A percentile compares a stretch with the other conserved stretches of the same genome.
These are phyloP conservation scores for Gastrolobium bilobum DNA, from an alignment of 306 rosid species.

Conservation along the genomic window DNA sequence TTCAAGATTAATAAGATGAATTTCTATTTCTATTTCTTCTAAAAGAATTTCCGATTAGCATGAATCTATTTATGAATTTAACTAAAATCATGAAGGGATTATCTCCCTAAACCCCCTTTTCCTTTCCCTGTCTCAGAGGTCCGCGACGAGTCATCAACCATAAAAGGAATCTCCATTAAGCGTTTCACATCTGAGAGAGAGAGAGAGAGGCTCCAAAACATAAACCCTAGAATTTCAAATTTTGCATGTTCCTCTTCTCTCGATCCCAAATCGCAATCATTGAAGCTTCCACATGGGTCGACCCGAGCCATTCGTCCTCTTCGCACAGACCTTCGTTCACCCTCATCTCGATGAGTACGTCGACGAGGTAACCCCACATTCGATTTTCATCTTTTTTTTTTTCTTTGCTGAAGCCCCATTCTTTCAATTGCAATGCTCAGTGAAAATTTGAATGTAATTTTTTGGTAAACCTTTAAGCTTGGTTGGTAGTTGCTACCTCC, in stretches of 20 bases:
- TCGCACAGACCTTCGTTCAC: constrained; percentile 90
- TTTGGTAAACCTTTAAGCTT: background rate
- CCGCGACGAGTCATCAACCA: constrained; percentile 38
- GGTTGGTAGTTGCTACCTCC: constrained; percentile 1
- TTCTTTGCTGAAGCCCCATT: background rate
- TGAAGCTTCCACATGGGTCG: constrained; percentile 71
- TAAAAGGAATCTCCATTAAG: constrained; percentile 32
- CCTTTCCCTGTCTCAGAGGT: constrained; percentile 34
- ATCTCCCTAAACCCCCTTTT: background rate
- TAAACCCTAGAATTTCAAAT: constrained; percentile 47
- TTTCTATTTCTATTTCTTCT: no score
- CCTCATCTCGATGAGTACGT: constrained; percentile 95
- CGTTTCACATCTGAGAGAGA: background rate
- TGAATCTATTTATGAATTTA: no score
- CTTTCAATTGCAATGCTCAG: constrained; percentile 17
- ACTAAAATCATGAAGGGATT: background rate
- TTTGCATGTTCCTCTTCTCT: constrained; percentile 42
- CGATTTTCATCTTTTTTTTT: background rate
- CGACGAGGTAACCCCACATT: constrained; percentile 76
- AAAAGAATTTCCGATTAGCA: no score
- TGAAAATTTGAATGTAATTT: background rate
- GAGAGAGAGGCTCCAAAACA: background rate
- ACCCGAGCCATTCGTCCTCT: constrained; percentile 91
- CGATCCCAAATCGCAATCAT: constrained; percentile 36
- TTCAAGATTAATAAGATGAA: no score